Evolutionary conservation across 2,329 filamentous ascomycete genomes (phyloP).

Genomic region (Penicillium rolfsii): DNA sequence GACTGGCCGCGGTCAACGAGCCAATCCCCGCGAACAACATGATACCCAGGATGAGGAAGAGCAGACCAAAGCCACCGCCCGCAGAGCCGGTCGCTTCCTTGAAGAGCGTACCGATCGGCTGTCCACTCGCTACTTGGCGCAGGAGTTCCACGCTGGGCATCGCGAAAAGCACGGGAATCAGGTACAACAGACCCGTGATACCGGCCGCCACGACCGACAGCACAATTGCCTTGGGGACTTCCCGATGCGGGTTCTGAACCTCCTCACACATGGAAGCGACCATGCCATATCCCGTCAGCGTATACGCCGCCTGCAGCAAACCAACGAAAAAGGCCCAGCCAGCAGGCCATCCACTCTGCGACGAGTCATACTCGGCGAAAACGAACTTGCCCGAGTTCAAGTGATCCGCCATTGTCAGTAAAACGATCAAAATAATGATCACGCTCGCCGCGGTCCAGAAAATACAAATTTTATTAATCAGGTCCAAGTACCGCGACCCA

Average conservation of each 20-base stretch:
- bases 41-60: conserved; percentile 77
- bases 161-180: conserved; percentile 76
- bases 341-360: conserved; percentile 65
- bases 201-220: conserved; percentile 69
- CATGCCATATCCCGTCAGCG: conserved; percentile 65
- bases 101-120: conserved; percentile 76
- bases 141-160: conserved; percentile 68
- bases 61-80: conserved; percentile 72
- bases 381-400: conserved; percentile 65
- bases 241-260: conserved; percentile 68
- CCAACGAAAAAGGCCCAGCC: conserved; percentile 76
- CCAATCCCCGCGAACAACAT: conserved; percentile 76
- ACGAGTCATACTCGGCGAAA: conserved; percentile 70
- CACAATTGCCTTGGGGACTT: conserved; percentile 73
- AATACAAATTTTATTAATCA: conserved; percentile 74
- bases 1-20: conserved; percentile 71
- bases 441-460: conserved; percentile 71
- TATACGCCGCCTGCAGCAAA: conserved; percentile 63
- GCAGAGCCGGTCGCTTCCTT: conserved; percentile 74
- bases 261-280: conserved; percentile 74
- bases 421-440: conserved; percentile 66
- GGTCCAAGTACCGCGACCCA: conserved; percentile 62
- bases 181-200: conserved; percentile 67
- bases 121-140: conserved; percentile 68
- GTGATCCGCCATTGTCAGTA: conserved; percentile 64